Percentiles rank a stretch among this genome's conserved stretches.
Evolutionary conservation across 768 basidiomycete species (phyloP).

Genomic region (Neoboletus magnificus): DNA sequence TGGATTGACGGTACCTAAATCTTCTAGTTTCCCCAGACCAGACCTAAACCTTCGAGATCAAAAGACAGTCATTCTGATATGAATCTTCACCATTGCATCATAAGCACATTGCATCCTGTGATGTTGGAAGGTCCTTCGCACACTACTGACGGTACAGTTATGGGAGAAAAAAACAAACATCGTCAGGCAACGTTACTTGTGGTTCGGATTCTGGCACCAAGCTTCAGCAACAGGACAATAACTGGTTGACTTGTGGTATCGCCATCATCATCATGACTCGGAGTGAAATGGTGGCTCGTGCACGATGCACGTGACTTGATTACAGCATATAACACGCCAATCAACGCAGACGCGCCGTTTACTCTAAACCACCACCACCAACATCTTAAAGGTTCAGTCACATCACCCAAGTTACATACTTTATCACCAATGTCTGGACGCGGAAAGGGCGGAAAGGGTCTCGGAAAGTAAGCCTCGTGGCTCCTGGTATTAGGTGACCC

Average conservation of each 20-base stretch:
- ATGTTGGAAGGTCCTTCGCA: background rate
- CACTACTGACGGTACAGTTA: background rate
- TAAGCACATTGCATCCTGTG: background rate
- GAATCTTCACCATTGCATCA: background rate
- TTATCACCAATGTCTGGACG: slow-evolving; percentile 42
- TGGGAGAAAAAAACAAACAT: background rate
- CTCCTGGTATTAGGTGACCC: background rate
- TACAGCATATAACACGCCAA: slow-evolving; percentile 32
- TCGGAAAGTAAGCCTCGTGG: slow-evolving; percentile 35
- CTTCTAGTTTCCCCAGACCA: too few species aligned
- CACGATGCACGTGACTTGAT: slow-evolving; percentile 22
- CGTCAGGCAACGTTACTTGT: background rate
- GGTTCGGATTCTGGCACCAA: background rate
- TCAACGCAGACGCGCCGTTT: slow-evolving; percentile 29
- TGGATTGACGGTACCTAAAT: background rate
- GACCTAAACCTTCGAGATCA: too few species aligned
- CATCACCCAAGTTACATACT: slow-evolving; percentile 10
- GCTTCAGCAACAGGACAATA: too few species aligned
- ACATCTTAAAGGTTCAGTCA: slow-evolving; percentile 1
- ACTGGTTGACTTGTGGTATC: too few species aligned
- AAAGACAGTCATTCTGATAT: too few species aligned
- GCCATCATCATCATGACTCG: too few species aligned
- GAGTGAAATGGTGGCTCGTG: slow-evolving; percentile 5
- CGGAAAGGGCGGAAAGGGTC: slow-evolving; percentile 50
- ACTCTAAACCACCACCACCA: slow-evolving; percentile 26